Evolutionary conservation across 306 rosid genomes (phyloP).

Genomic region (Carpinus viminea): DNA sequence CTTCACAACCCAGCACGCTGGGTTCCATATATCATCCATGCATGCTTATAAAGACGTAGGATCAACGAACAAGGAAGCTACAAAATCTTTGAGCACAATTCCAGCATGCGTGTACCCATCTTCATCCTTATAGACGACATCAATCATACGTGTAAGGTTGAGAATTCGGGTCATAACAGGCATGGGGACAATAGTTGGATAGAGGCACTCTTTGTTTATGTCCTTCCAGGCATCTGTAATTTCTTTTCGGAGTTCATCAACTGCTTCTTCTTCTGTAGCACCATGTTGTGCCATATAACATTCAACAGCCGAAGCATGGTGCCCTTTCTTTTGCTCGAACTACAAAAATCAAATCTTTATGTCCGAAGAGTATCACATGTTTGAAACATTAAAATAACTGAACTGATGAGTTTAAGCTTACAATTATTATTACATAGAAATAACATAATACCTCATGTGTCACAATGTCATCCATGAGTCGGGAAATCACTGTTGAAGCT

Average conservation of each 20-base stretch:
- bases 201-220: slow-evolving; percentile 41
- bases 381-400: too few species aligned
- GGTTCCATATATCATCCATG: too few species aligned
- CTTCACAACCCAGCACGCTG: too few species aligned
- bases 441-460: too few species aligned
- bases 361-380: too few species aligned
- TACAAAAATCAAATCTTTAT: background rate
- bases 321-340: slow-evolving; percentile 45
- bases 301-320: slow-evolving; percentile 35
- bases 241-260: slow-evolving; percentile 5
- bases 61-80: slow-evolving; percentile 22
- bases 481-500: too few species aligned
- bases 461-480: too few species aligned
- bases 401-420: too few species aligned
- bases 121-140: background rate
- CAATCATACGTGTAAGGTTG: slow-evolving; percentile 35
- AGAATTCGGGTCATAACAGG: slow-evolving; percentile 28
- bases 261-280: slow-evolving; percentile 15
- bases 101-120: background rate
- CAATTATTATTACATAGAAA: too few species aligned
- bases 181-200: slow-evolving; percentile 26
- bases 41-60: slow-evolving; percentile 15
- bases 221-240: slow-evolving; percentile 35
- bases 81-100: background rate
- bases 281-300: slow-evolving; percentile 44